Evolutionary conservation across 352 stramenopile genomes (phyloP).

Genomic region (Pythium sukuiense): DNA sequence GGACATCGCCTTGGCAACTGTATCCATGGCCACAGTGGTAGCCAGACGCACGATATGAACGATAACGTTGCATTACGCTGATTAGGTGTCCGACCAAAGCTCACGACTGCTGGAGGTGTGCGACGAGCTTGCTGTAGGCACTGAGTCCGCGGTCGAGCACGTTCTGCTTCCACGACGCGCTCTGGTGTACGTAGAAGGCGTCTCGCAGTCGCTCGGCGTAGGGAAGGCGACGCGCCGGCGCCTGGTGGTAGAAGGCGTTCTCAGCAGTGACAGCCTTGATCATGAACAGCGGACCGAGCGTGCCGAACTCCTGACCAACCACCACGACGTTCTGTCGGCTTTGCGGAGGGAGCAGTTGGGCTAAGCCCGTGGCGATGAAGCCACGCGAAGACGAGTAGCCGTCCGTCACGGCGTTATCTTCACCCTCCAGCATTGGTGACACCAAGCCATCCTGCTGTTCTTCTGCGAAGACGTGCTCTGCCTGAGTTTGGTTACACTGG

Average conservation of each 20-base stretch:
- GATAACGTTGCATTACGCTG: no score
- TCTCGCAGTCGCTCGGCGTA: constrained; percentile 67
- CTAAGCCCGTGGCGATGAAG: constrained; percentile 41
- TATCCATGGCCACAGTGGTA: no score
- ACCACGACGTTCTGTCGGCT: constrained; percentile 17
- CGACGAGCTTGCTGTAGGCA: constrained; percentile 49
- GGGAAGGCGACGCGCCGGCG: constrained; percentile 39
- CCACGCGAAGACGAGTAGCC: constrained; percentile 58
- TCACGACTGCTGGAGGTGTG: constrained; percentile 8
- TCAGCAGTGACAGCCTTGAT: constrained; percentile 61
- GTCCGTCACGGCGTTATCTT: constrained; percentile 30
- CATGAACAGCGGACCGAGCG: constrained; percentile 52
- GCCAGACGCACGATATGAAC: no score
- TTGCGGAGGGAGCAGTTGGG: constrained; percentile 25
- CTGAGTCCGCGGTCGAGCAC: constrained; percentile 49
- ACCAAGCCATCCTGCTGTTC: neutral
- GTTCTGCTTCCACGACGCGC: constrained; percentile 54
- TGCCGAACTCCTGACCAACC: constrained; percentile 75
- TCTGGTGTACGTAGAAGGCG: constrained; percentile 78
- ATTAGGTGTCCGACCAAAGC: no score
- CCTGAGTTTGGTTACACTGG: no score
- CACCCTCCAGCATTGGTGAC: constrained; percentile 10
- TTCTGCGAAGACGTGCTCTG: neutral
- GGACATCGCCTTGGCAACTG: no score
- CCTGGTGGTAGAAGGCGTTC: constrained; percentile 58